Percentiles rank a stretch among this genome's conserved stretches.
These are phyloP conservation scores for Ogataea kodamae DNA, from an alignment of 805 yeast genomes.

Conservation along the genomic window DNA sequence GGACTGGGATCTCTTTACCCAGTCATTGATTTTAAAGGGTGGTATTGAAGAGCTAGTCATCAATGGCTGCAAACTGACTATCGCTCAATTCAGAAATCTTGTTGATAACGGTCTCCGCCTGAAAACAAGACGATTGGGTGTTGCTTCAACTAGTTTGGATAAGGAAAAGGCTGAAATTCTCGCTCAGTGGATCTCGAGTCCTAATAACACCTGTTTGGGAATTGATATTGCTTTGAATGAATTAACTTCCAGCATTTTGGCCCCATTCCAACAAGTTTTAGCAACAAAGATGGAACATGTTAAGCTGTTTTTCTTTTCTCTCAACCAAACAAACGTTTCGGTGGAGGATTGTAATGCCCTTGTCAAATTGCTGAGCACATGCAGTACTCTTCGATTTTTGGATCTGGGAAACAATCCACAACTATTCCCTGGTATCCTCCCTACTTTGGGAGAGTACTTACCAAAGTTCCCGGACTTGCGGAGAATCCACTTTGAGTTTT, in stretches of 20 bases:
- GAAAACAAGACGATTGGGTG: conserved; percentile 48
- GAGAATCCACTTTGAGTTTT: conserved; percentile 53
- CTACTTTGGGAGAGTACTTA: conserved; percentile 40
- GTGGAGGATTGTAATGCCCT: conserved; percentile 38
- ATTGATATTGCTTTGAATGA: conserved; percentile 56
- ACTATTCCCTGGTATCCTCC: conserved; percentile 48
- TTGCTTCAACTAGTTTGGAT: conserved; percentile 51
- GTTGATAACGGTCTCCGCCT: conserved; percentile 39
- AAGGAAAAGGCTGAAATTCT: conserved; percentile 38
- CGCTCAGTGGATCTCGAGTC: conserved; percentile 46
- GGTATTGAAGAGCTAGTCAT: conserved; percentile 58
- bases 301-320: conserved; percentile 47
- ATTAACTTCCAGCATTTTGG: conserved; percentile 42
- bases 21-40: conserved; percentile 40
- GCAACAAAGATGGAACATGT: conserved; percentile 21
- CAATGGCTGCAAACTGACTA: conserved; percentile 51
- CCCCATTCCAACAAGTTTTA: conserved; percentile 45
- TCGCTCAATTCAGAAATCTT: conserved; percentile 39
- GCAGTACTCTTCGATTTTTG: conserved; percentile 43
- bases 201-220: conserved; percentile 47
- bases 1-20: conserved; percentile 52
- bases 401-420: conserved; percentile 53
- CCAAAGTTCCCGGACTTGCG: conserved; percentile 45
- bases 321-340: conserved; percentile 47
- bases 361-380: conserved; percentile 36